phyloP scores from a whole-genome alignment of 2,329 filamentous ascomycete genomes.

The Aplosporella prunicola region DNA sequence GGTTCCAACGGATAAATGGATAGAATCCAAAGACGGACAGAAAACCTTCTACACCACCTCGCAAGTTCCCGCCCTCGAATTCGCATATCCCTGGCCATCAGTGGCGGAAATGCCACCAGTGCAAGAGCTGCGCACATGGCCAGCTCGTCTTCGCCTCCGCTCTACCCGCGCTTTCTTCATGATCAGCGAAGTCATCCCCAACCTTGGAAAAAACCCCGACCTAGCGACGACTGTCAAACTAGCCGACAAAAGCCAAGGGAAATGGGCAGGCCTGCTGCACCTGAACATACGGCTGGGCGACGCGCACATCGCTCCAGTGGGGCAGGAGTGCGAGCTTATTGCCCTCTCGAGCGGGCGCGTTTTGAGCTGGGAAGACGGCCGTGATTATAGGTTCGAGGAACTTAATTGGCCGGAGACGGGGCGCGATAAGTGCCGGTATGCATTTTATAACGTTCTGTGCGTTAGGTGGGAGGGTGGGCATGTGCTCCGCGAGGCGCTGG shows the following conservation, averaged over 20 bases:
- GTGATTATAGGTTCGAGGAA: too few species aligned
- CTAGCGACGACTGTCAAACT: background rate
- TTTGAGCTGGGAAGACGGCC: too few species aligned
- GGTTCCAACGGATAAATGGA: background rate
- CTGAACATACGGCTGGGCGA: background rate
- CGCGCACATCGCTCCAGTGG: background rate
- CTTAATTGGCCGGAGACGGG: too few species aligned
- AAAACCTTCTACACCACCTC: background rate
- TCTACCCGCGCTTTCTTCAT: background rate
- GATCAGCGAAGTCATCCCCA: background rate
- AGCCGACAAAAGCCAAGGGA: background rate
- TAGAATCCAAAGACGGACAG: background rate
- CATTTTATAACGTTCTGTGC: slow-evolving; percentile 17
- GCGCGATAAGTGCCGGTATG: background rate
- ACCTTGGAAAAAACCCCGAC: background rate
- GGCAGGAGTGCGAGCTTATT: background rate
- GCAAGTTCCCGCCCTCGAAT: background rate
- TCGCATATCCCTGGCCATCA: background rate
- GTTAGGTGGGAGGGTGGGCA: slow-evolving; percentile 15
- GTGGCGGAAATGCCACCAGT: background rate
- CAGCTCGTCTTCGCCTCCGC: background rate
- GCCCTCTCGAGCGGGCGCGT: background rate
- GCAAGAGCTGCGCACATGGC: background rate
- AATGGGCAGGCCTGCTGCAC: background rate
- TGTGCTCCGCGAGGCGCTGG: slow-evolving; percentile 17